Percentiles rank a stretch among this genome's conserved stretches.
Evolutionary conservation across 169 alveolate genomes (phyloP).

Genomic region (Plasmodium falciparum): DNA sequence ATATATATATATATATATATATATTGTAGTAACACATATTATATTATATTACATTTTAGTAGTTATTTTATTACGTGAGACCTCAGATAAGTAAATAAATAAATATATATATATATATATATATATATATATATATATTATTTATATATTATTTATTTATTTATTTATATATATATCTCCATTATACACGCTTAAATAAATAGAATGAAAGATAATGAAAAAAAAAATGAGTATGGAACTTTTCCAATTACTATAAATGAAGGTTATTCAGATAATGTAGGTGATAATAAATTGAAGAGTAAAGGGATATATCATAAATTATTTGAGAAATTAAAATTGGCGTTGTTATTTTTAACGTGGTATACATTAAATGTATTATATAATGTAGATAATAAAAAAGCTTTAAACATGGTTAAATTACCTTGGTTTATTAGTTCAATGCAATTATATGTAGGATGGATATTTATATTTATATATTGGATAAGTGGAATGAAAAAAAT

Average conservation of each 20-base stretch:
- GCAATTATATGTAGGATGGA: slow-evolving; percentile 87
- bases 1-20: too few species aligned
- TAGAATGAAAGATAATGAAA: slow-evolving; percentile 53
- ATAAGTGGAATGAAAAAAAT: slow-evolving; percentile 68
- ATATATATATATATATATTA: not conserved
- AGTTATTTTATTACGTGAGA: slow-evolving; percentile 19
- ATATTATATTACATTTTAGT: not conserved
- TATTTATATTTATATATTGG: slow-evolving; percentile 75
- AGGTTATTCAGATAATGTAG: slow-evolving; percentile 24
- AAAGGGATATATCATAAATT: not conserved
- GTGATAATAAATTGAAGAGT: not conserved
- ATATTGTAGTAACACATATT: too few species aligned
- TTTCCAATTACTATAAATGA: slow-evolving; percentile 73
- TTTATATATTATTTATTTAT: not conserved
- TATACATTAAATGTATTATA: slow-evolving; percentile 84
- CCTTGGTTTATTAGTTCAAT: slow-evolving; percentile 85
- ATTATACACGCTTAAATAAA: not conserved
- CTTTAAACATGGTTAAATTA: slow-evolving; percentile 81
- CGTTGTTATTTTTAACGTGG: slow-evolving; percentile 81
- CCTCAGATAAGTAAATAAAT: not conserved
- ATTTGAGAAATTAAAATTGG: slow-evolving; percentile 18
- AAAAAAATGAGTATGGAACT: slow-evolving; percentile 58
- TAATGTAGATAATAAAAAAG: slow-evolving; percentile 85
- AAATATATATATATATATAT: not conserved
- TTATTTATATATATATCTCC: not conserved